Evolutionary conservation across 2,329 filamentous ascomycete genomes (phyloP).

Genomic region (Penicillium decumbens): DNA sequence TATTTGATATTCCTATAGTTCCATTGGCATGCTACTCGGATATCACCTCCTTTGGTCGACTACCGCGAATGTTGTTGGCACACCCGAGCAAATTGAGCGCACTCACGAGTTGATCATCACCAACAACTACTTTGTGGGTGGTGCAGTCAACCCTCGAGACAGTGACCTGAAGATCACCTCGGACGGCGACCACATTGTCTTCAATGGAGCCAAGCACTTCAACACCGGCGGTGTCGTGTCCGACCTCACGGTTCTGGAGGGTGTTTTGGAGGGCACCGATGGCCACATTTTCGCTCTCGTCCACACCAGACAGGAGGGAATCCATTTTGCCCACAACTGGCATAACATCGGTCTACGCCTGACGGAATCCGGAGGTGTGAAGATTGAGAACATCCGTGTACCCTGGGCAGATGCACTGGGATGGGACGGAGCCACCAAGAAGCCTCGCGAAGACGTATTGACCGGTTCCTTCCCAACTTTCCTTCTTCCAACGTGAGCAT

Average conservation of each 20-base stretch:
- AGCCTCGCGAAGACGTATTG: slow-evolving; percentile 49
- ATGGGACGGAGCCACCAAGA: slow-evolving; percentile 52
- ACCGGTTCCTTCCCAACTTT: slow-evolving; percentile 53
- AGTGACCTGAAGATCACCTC: slow-evolving; percentile 55
- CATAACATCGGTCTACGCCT: slow-evolving; percentile 60
- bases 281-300: slow-evolving; percentile 62
- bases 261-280: slow-evolving; percentile 54
- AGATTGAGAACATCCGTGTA: slow-evolving; percentile 54
- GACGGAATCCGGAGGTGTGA: slow-evolving; percentile 60
- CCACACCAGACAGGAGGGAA: slow-evolving; percentile 54
- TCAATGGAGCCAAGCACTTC: slow-evolving; percentile 62
- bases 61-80: slow-evolving; percentile 58
- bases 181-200: slow-evolving; percentile 54
- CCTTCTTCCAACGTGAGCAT: slow-evolving; percentile 53
- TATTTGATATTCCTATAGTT: slow-evolving; percentile 31
- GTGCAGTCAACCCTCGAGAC: slow-evolving; percentile 63
- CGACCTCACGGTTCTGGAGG: slow-evolving; percentile 62
- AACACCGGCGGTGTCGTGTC: slow-evolving; percentile 64
- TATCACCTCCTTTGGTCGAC: slow-evolving; percentile 63
- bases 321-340: slow-evolving; percentile 56
- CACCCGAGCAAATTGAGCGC: slow-evolving; percentile 55
- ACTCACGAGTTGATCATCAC: slow-evolving; percentile 54
- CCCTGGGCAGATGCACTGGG: slow-evolving; percentile 61
- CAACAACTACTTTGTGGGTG: slow-evolving; percentile 64
- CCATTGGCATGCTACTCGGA: slow-evolving; percentile 61